Evolutionary conservation across 2,329 filamentous ascomycete genomes (phyloP), one percentile per base, ranked within the genome.

Genomic region (Fusarium scirpi): DNA sequence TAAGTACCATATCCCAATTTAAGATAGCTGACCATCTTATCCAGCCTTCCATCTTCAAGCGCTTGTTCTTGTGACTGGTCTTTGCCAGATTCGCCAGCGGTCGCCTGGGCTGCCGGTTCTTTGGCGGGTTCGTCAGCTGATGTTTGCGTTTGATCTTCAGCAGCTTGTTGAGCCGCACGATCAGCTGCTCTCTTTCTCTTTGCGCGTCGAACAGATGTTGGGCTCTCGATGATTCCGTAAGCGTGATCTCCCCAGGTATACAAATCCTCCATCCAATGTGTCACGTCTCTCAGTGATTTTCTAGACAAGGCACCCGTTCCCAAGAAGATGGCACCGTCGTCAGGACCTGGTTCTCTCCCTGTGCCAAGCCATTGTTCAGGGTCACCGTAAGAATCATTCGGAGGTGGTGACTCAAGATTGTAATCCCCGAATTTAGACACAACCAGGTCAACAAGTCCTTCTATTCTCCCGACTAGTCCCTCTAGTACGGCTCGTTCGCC

Each of bases 401-500:
- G 76, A 6, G 58, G 56, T 51, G 69, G 51, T 8, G 72, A 65
- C 10, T 74, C 76, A 7, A 75, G 72, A 18, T 82, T 79, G 11
- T 77, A 78, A n/a, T 81, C 78, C 18, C 94, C 95, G 78, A 97
- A 98, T 72, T 92, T 91, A 45, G 93, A 94, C 5, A 98, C 94
- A 44, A 98, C 85, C 51, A 98, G 80, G 80, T 99, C 96, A 8
- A 97, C 87, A 41, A 99, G 85, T 1, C 96, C 96, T 54, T 96
- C 91, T 25, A 93, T 92, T 58, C 92, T 86, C 12, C 86, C 86
- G 3, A 94, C 89, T 67, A 97, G 89, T n/a, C 94, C 94, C 79
- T 98, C 95, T 3, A 99, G 84, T 1, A 98, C 95, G 74, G 97
- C 95, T 74, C 95, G 87, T 82, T 98, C 95, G 32, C 94, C 94